Evolutionary conservation across 2,329 filamentous ascomycete species (phyloP).

Genomic region (Dactylellina drechsleri): DNA sequence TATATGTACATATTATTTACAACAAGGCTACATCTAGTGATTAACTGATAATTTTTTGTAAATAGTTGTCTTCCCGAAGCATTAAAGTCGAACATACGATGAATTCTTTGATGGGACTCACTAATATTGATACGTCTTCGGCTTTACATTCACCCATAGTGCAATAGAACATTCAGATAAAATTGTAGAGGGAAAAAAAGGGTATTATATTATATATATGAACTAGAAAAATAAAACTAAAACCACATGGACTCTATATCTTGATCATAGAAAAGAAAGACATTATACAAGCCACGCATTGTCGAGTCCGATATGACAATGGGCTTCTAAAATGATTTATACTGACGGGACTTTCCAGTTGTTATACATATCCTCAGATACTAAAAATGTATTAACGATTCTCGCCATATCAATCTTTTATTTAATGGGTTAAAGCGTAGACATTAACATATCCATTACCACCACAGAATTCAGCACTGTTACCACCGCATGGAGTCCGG

Average conservation of each 20-base stretch:
- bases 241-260: slow-evolving; percentile 14
- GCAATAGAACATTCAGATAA: no score
- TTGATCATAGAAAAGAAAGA: slow-evolving; percentile 1
- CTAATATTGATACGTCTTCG: no score
- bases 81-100: no score
- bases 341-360: background rate
- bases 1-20: no score
- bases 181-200: slow-evolving; percentile 37
- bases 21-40: no score
- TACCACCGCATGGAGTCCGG: slow-evolving; percentile 4
- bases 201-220: slow-evolving; percentile 27
- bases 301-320: slow-evolving; percentile 2
- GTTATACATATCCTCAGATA: background rate
- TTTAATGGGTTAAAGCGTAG: slow-evolving; percentile 12
- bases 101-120: no score
- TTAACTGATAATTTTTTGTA: no score
- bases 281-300: background rate
- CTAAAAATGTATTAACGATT: background rate
- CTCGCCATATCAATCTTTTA: background rate
- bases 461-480: slow-evolving; percentile 7
- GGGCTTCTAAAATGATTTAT: background rate
- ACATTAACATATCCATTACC: slow-evolving; percentile 14
- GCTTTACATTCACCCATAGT: no score
- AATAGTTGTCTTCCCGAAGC: no score
- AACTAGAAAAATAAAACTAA: slow-evolving; percentile 33